Base-by-base conservation (phyloP, 106 monocot genomes). In the Phalaenopsis aphrodite region DNA sequence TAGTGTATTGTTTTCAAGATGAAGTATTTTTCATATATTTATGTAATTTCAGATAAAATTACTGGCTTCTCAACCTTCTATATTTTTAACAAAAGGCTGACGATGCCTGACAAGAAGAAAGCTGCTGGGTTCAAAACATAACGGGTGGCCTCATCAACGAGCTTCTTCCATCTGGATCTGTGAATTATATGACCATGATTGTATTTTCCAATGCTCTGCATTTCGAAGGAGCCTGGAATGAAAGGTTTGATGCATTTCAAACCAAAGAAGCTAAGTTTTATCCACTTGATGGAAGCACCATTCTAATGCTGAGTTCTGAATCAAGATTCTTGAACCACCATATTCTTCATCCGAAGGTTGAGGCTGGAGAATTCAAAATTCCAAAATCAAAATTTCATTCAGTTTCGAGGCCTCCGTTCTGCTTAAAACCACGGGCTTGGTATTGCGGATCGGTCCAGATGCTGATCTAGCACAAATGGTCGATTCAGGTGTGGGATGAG, bases 171-270 rank as follows among this genome's bases (percentile, higher is more conserved):
- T 9, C 83, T 47, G 88, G 84, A 42, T 89, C 95, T 46, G 88
- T 93, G 41, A 76, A 91, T 49, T 5, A 41, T 16, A 79, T 8
- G 45, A 91, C 93, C 2, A 88, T 86, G 41, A 81, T 95, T 56
- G 79, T 93, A 16, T 58, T 93, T 8, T 86, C 75, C n/a, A 93
- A 95, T 86, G 93, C 89, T 36, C 81, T 95, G 1, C 93, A 95
- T 81, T 95, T 86, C 83, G n/a, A 58, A 88, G 72, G 15, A 72
- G 78, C 86, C n/a, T 1, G 55, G 30, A 86, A 91, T 61, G 1
- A 86, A 2, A 77, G 67, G 24, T 86, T 86, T 38, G 72, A 83
- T 12, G 8, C 0, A 1, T 83, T 49, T 18, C 55, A 47, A 37
- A 86, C 86, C 43, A 78, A 7, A 48, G 47, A 80, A 0, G 30